Evolutionary conservation across 164 flowering plant genomes (phyloP), one percentile per base, ranked within the genome.

Genomic region (grape (Vitis vinifera)): DNA sequence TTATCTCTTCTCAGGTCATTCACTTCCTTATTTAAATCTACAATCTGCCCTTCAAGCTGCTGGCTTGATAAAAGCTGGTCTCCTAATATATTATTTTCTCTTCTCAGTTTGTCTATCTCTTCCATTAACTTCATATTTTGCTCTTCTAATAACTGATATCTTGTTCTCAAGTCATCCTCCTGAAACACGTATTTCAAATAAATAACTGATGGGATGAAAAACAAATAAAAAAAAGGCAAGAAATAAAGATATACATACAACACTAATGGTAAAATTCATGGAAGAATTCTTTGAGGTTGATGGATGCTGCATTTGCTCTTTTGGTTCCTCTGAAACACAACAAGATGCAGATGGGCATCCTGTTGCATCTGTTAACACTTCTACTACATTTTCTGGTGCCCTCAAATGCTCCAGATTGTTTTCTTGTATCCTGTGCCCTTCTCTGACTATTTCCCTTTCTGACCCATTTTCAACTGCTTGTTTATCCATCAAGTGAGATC

Each of bases 1-100:
- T 69, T 74, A 52, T 71, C 57, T 63, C 66, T 76, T 71, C 66
- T 71, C 51, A 71, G 56, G 17, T 60, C 50, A 2, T 70, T 73
- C 11, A 68, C 59, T 71, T 75, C 68, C 52, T 66, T 57, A 55
- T 16, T 71, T 56, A 78, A 55, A 13, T 64, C 56, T 12, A 19
- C 58, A 19, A 48, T 59, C 65, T 73, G 67, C 62, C 55, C 48
- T 37, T 44, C 62, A 3, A 48, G 23, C 10, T n/a, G 29, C 47
- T 68, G 51, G 15, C n/a, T 57, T 7, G 63, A 59, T 23, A n/a
- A 37, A 1, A 75, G 58, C 37, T 71, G 73, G 30, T 56, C 51
- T 62, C 47, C 71, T 27, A 78, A 60, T 16, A 1, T 2, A 16
- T 14, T 30, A 58, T 55, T 74, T 51, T 73, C 73, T 6, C 17